Evolutionary conservation across 2,329 filamentous ascomycete species (phyloP), one percentile per base, ranked within the genome.

Genomic region (Polytolypa hystricis): DNA sequence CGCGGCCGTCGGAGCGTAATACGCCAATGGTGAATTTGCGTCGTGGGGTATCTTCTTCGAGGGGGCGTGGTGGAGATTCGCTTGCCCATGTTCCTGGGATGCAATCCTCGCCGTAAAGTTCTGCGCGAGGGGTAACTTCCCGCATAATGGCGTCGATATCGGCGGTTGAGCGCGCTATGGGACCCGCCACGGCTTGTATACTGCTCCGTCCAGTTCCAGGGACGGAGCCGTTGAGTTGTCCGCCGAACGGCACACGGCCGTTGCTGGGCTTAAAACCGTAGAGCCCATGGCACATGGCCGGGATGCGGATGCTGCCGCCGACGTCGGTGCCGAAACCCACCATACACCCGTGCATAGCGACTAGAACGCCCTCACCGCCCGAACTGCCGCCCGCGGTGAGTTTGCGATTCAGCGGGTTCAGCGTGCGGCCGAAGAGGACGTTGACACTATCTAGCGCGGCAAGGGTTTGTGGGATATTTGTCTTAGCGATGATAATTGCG

Each of bases 401-500:
- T 14, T 65, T 58, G 1, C 72, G 65, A 41, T 80, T 81, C 39
- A 70, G 62, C 0, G 80, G 79, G 48, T 81, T 82, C 3, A 80
- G 57, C 0, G 73, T 74, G 21, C 72, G 66, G 1, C 77, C 77
- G 39, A 75, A 76, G 14, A 80, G 49, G 47, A 78, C 70, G 52
- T 77, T 80, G 27, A 71, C 65, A 4, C 66, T 70, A 49, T 81
- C 77, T 27, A 74, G 53, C 5, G 65, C 64, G 46, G 62, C 62
- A 39, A 75, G 54, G 0, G 70, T 71, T 42, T 76, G 71, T 1
- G 79, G 78, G 2, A 83, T 63, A 46, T 81, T 82, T 1, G 79
- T 83, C 56, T 83, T 83, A 45, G 73, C 69, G 45, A 82, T 79
- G n/a, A 79, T 58, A 0, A 84, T 66, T 1, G 79, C 79, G 1